Conservation (phyloP, 2,329 filamentous ascomycete genomes). For the Fusarium sp. region DNA sequence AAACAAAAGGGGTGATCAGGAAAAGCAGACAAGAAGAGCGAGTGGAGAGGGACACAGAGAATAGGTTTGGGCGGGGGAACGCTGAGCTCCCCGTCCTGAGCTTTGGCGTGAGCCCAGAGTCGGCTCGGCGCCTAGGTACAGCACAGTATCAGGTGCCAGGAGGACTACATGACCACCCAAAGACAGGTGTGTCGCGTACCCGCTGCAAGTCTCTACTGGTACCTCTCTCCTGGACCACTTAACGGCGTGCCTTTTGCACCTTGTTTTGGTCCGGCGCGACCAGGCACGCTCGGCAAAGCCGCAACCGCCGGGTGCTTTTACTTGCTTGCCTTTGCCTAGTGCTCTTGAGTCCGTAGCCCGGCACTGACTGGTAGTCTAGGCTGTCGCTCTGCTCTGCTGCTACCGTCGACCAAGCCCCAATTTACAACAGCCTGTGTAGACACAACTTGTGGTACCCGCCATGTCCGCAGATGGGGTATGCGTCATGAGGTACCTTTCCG, state of each 20-base stretch:
- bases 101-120: conserved; percentile 37
- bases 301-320: conserved; percentile 37
- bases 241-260: conserved; percentile 42
- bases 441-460: conserved; percentile 47
- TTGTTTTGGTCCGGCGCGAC: conserved; percentile 49
- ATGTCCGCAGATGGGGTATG: conserved; percentile 47
- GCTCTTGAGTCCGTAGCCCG: conserved; percentile 6
- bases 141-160: conserved; percentile 55
- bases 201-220: conserved; percentile 54
- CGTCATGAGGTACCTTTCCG: conserved; percentile 45
- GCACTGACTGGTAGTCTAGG: conserved; percentile 15
- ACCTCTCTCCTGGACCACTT: conserved; percentile 49
- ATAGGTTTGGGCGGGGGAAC: conserved; percentile 49
- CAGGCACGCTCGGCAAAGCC: conserved; percentile 48
- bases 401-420: conserved; percentile 24
- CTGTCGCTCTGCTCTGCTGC: conserved; percentile 9
- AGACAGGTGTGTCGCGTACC: conserved; percentile 55
- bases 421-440: conserved; percentile 23
- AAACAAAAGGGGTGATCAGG: conserved; percentile 25
- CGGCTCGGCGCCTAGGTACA: conserved; percentile 49
- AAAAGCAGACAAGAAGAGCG: conserved; percentile 46
- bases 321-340: conserved; percentile 34
- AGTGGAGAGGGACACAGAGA: conserved; percentile 48
- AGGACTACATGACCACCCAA: conserved; percentile 53
- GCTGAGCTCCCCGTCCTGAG: conserved; percentile 50